Conservation (phyloP, 305 asterid species). For the Coffea humblotiana region DNA sequence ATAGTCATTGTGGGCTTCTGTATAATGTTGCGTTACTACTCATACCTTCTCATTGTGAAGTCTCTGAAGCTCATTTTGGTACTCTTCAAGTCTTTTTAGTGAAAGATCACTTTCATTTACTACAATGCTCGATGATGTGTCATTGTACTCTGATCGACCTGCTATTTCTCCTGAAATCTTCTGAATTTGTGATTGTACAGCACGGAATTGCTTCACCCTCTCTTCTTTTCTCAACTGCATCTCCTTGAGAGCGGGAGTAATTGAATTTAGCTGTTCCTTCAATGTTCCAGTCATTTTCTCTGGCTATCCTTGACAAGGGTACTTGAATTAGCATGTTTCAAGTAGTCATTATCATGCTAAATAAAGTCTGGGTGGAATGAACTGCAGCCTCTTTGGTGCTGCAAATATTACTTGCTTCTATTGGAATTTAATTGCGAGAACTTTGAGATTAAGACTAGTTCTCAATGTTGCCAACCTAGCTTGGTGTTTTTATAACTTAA, state of each 20-base stretch:
- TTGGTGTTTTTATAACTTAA: background rate
- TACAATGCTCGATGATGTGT: slow-evolving; percentile 50
- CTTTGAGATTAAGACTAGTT: background rate
- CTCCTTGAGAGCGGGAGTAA: slow-evolving; percentile 82
- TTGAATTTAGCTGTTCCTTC: slow-evolving; percentile 77
- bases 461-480: background rate
- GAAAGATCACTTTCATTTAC: slow-evolving; percentile 81
- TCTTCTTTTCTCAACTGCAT: slow-evolving; percentile 87
- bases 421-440: background rate
- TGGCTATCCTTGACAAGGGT: slow-evolving; percentile 55
- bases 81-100: slow-evolving; percentile 75
- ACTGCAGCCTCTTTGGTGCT: background rate
- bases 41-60: slow-evolving; percentile 87
- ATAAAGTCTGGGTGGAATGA: background rate
- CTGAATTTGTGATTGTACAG: slow-evolving; percentile 75
- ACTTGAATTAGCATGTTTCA: slow-evolving; percentile 21
- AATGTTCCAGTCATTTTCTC: slow-evolving; percentile 91
- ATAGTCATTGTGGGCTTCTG: background rate
- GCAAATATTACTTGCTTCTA: background rate
- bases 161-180: slow-evolving; percentile 87
- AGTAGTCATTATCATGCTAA: background rate
- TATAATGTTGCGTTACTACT: background rate
- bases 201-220: slow-evolving; percentile 74
- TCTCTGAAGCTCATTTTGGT: slow-evolving; percentile 84
- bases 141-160: slow-evolving; percentile 72